Base-by-base conservation (phyloP, 2,329 filamentous ascomycete species). In the Claviceps purpurea region DNA sequence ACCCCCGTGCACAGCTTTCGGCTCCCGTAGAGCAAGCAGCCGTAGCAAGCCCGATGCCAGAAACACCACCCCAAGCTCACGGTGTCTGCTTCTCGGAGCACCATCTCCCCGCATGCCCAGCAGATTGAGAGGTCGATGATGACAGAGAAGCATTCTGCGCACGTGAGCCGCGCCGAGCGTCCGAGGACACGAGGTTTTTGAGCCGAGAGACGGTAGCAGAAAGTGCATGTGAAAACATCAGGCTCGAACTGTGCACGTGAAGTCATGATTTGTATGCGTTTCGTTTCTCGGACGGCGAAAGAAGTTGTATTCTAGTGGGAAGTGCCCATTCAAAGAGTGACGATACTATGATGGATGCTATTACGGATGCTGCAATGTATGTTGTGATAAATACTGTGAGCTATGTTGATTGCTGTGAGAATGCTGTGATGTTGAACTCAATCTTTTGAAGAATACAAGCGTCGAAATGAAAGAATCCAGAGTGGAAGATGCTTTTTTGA, bases 41-140 rank as follows among this genome's bases (percentile, higher is more conserved):
- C 76, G 61, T 78, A 81, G 60, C 76, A 81, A 1, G 63, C 67
- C 41, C 69, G 67, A 58, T 81, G 77, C 78, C 76, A 81, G 59
- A 81, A 81, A 58, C 75, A 79, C 77, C 73, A 80, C 0, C 76
- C 76, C n/a, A 80, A 67, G 56, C 75, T 79, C 42, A 80, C 73
- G 55, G 74, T 75, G 53, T 79, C 76, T 24, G 76, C 72, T 0
- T 69, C 74, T 26, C 76, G 73, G 39, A 71, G 70, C 13, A 81
- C 70, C 44, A 77, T 62, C 61, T 79, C 75, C 20, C 77, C 75
- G 56, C 78, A 81, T 26, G 74, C 75, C 78, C 67, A 80, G 62
- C 73, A 80, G 50, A 80, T 73, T 54, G 76, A 74, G 47, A 80
- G 67, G 59, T 78, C 69, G 49, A 79, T 60, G 2, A 81, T 61